These are phyloP conservation scores for Aspergillus leporis DNA, from an alignment of 495 filamentous ascomycete species.

Conservation along the genomic window DNA sequence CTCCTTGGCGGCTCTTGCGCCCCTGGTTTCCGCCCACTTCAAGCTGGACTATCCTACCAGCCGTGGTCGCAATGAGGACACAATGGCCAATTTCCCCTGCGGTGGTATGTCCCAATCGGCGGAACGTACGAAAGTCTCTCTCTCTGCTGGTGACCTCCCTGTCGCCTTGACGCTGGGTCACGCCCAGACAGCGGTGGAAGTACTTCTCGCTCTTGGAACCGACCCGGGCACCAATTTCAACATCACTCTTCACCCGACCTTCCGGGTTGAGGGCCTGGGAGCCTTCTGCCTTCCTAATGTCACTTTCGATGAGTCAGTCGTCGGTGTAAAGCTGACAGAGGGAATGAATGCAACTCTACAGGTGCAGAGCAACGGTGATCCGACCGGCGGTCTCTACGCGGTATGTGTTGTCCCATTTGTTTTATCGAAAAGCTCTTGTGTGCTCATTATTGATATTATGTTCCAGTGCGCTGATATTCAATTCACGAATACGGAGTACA, in stretches of 20 bases:
- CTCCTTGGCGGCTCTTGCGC: conserved; percentile 32
- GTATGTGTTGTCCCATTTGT: conserved; percentile 30
- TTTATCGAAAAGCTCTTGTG: not conserved
- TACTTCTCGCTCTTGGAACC: conserved; percentile 56
- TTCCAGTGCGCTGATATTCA: conserved; percentile 63
- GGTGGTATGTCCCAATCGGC: conserved; percentile 51
- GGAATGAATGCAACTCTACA: conserved; percentile 65
- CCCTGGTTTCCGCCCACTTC: conserved; percentile 60
- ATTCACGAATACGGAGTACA: conserved; percentile 35
- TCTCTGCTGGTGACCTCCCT: conserved; percentile 48
- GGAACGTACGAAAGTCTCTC: conserved; percentile 52
- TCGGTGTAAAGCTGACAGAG: conserved; percentile 35
- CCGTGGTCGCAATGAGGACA: conserved; percentile 55
- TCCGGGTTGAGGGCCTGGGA: conserved; percentile 52
- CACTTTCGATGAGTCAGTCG: conserved; percentile 35
- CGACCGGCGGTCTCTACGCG: conserved; percentile 55
- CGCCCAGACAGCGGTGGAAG: conserved; percentile 52
- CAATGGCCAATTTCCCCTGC: conserved; percentile 55
- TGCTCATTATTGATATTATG: not conserved
- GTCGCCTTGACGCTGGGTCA: conserved; percentile 59
- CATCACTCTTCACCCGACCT: conserved; percentile 49
- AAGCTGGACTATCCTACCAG: conserved; percentile 54
- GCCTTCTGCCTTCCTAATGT: conserved; percentile 57
- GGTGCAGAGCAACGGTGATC: conserved; percentile 56
- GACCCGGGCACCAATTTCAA: conserved; percentile 55